Evolutionary conservation across 257 asterid genomes (phyloP), one percentile per base, ranked within the genome.

Genomic region (Solanum ossicruentum): DNA sequence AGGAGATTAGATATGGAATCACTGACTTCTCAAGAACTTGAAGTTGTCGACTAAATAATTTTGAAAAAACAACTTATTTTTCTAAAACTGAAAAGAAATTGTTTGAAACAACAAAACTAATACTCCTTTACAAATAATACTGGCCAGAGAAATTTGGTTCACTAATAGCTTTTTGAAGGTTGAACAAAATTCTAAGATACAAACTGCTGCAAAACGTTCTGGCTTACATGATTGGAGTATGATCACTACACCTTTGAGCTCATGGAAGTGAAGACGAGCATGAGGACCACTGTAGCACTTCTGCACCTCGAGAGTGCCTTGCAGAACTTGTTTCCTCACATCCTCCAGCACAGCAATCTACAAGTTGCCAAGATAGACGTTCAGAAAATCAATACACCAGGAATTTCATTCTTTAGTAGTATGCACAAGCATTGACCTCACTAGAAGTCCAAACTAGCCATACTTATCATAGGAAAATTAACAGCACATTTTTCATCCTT

Each of bases 171-270:
- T 49, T 75, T 77, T 18, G 28, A 52, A 52, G 63, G 83, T 28
- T 78, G 65, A 16, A 51, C 83, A 78, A 78, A 47, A 52, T 78
- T 78, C 65, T 15, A 78, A 78, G 16, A 78, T 69, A 49, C 10
- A 26, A 23, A 77, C 82, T 51, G 61, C 82, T 23, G 45, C 0
- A 26, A 18, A 84, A 83, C 21, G 32, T 41, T 57, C 77, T 81
- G 70, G 21, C 94, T 89, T 91, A 97, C 99, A 90, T 92, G 99
- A 92, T 89, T 97, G 99, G 89, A 97, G 86, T 55, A 89, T 82
- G 85, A 88, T 87, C 69, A 89, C 95, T 55, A 88, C 92, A 85
- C 88, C 89, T 86, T 91, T 89, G 72, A 94, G 93, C 87, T 90
- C 94, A 86, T 85, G 90, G 92, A 95, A 91, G 84, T 88, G 72